Evolutionary conservation across 2,329 filamentous ascomycete species (phyloP), one percentile per base, ranked within the genome.

Genomic region (Apiospora arundinis): DNA sequence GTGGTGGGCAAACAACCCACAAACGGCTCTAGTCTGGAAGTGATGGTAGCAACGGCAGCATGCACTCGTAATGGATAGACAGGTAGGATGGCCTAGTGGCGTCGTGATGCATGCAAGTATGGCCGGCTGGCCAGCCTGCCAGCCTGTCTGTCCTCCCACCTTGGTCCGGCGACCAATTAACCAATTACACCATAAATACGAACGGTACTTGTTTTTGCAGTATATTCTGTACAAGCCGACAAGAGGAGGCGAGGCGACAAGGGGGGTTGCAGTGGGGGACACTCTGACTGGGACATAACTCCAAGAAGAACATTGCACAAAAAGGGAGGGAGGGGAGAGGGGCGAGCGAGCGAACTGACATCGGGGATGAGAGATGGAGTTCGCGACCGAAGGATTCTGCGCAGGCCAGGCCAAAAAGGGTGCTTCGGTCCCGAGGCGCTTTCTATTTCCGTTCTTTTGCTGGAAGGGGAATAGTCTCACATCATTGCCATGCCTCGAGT

Each of bases 1-100:
- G 45, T 56, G 49, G 49, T 56, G 49, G 14, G 49, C 25, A 28
- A 56, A 32, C 25, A 18, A 56, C 4, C 49, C 25, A 56, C 49
- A 56, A 56, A 56, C 49, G 25, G 48, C 48, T 25, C 48, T 25
- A 25, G 48, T 23, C 23, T 52, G 48, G 48, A 8, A 21, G 48
- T 52, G 25, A 25, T 25, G 28, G 25, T 32, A 25, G 49, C 49
- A 28, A 25, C 49, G 49, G 49, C 16, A 21, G 25, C 28, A 60
- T 60, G 28, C 52, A 60, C 52, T 60, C 28, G 52, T 60, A 60
- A 37, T 37, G 28, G 52, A 37, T 60, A 60, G 52, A 60, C 32
- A n/a, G 52, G 52, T 21, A 32, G 52, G 32, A 21, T 45, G 52
- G 52, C 28, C 52, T 60, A 60, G 52, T 37, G 56, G 28, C 56